phyloP scores from a whole-genome alignment of 2,329 filamentous ascomycete species.

The Penicillium fuscoglaucum region DNA sequence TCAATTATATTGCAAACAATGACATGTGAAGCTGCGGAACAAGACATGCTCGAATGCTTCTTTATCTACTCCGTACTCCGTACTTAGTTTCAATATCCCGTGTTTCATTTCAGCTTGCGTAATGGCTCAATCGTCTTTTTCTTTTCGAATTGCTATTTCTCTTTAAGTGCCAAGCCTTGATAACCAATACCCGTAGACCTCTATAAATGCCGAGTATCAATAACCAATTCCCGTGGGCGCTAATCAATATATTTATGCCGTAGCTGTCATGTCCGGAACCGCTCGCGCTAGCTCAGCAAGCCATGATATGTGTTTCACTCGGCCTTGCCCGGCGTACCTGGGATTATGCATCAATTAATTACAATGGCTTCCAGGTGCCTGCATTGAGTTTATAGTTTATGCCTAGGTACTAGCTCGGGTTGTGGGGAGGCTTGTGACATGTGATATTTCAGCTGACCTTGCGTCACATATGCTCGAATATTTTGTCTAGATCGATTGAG shows the following conservation, averaged over 20 bases:
- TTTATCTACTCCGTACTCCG: background rate
- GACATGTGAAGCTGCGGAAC: slow-evolving; percentile 6
- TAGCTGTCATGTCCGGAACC: background rate
- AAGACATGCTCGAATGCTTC: slow-evolving; percentile 2
- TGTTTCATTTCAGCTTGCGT: slow-evolving; percentile 15
- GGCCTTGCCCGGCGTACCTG: background rate
- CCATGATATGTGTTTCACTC: background rate
- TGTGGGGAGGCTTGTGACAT: background rate
- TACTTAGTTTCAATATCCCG: background rate
- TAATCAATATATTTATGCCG: background rate
- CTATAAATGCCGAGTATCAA: background rate
- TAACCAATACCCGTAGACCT: background rate
- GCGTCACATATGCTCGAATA: background rate
- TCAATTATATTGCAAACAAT: slow-evolving; percentile 17
- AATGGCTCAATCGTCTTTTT: background rate
- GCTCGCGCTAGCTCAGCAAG: background rate
- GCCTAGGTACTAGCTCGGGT: background rate
- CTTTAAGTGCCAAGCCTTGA: background rate
- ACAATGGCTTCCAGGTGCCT: background rate
- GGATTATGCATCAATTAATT: background rate
- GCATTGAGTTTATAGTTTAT: background rate
- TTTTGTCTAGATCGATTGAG: background rate
- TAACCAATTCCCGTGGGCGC: background rate
- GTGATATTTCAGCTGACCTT: background rate
- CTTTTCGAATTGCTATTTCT: background rate